Conservation (phyloP, 2,329 filamentous ascomycete species). For the Acrocalymma vagum region DNA sequence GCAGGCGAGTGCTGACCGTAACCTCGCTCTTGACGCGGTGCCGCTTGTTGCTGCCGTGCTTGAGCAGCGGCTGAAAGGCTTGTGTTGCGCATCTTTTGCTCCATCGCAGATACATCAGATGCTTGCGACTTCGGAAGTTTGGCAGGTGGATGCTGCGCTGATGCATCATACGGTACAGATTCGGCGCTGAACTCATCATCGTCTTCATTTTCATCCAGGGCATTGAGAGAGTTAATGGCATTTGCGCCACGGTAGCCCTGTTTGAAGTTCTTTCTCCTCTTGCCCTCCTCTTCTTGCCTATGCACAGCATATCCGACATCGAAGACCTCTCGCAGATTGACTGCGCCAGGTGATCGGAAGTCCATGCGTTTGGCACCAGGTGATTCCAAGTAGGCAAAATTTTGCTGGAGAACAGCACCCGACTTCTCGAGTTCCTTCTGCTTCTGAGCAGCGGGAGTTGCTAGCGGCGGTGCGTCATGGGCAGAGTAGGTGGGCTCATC, state of each 20-base stretch:
- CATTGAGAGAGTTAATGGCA: conserved; percentile 71
- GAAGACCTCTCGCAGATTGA: conserved; percentile 96
- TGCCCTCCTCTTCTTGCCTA: conserved; percentile 93
- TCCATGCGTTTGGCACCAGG: conserved; percentile 78
- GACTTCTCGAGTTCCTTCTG: conserved; percentile 61
- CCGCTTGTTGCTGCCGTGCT: conserved; percentile 60
- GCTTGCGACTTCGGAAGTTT: conserved; percentile 74
- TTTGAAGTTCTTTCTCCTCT: conserved; percentile 84
- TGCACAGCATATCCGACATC: conserved; percentile 99
- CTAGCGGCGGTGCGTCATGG: conserved; percentile 74
- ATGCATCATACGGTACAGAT: conserved; percentile 61
- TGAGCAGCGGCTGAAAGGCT: conserved; percentile 74
- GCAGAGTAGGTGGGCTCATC: conserved; percentile 73
- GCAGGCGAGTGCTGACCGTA: conserved; percentile 90
- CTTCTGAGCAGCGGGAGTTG: conserved; percentile 68
- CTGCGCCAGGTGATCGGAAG: conserved; percentile 92
- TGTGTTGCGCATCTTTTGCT: conserved; percentile 86
- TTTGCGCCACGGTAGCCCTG: conserved; percentile 72
- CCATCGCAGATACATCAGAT: conserved; percentile 74
- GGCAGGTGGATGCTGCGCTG: conserved; percentile 59
- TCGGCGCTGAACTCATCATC: conserved; percentile 74
- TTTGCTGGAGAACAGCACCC: conserved; percentile 53
- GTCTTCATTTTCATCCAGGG: conserved; percentile 70
- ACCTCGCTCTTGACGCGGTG: conserved; percentile 66
- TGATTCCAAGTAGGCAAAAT: conserved; percentile 64